Base-by-base conservation (phyloP, 768 basidiomycete species). In the Macrolepiota fuliginosa region DNA sequence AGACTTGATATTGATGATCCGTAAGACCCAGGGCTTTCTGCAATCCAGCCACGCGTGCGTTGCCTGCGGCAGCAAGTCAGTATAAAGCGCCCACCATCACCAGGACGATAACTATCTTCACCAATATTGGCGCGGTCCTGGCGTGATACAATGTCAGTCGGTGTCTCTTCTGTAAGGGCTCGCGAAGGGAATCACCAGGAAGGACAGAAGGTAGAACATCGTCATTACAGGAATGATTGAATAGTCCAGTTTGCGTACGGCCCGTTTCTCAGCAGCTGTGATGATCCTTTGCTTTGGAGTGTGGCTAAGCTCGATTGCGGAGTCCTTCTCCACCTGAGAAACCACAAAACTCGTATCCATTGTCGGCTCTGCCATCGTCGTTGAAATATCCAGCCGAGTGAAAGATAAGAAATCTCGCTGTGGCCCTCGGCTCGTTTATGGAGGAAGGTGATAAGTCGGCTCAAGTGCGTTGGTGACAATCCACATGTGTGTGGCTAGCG, bases 41-140 rank as follows among this genome's bases (percentile, higher is more conserved):
- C n/a, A n/a, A n/a, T n/a, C n/a, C n/a, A 17, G 81, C 82, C 4
- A 83, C 74, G 11, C 78, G 73, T 10, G 81, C 83, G 63, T 83
- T 83, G 42, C 77, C 75, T 74, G 69, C 12, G n/a, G n/a, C n/a
- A n/a, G n/a, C 2, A 19, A 35, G 27, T 49, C 13, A 49, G 11
- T 36, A 22, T 24, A 27, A n/a, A 46, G 29, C n/a, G n/a, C n/a
- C n/a, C 13, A 3, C 54, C 35, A 17, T 24, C 58, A 54, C 13
- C 15, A 57, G 32, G 13, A 19, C 22, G n/a, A 27, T 22, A n/a
- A 54, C 62, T 39, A 60, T 62, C n/a, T n/a, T 42, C 62, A 74
- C 75, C 76, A 40, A 77, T 74, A 56, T 77, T 77, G 12, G 73
- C 66, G 19, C 74, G 74, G 62, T 75, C 76, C 76, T 77, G 49